phyloP scores from a whole-genome alignment of 2,329 filamentous ascomycete species.

The Xylaria sp. region DNA sequence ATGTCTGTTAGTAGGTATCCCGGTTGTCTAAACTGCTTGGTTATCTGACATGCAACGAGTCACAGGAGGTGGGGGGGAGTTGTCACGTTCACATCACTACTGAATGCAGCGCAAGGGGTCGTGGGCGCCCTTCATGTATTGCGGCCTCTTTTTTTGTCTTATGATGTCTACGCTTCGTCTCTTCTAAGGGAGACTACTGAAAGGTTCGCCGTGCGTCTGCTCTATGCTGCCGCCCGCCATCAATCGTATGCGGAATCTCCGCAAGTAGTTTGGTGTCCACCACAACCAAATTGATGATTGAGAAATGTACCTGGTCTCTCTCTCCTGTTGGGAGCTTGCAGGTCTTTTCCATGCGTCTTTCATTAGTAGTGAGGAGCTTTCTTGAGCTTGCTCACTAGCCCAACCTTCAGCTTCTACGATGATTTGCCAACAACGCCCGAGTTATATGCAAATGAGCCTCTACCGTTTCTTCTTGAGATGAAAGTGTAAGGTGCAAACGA shows the following conservation, averaged over 20 bases:
- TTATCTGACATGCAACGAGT: constrained; percentile 9
- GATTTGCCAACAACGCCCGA: constrained; percentile 46
- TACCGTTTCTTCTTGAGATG: constrained; percentile 35
- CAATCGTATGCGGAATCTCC: constrained; percentile 12
- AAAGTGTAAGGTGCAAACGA: constrained; percentile 27
- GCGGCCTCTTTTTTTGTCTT: constrained; percentile 24
- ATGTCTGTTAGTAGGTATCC: constrained; percentile 16
- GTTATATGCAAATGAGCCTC: constrained; percentile 44
- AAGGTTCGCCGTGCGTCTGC: constrained; percentile 12
- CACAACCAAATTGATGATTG: constrained; percentile 8
- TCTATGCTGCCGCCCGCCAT: constrained; percentile 26
- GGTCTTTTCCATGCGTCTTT: constrained; percentile 29
- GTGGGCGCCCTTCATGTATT: constrained; percentile 22
- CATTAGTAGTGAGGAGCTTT: constrained; percentile 34
- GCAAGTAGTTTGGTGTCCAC: constrained; percentile 5
- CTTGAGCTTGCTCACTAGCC: constrained; percentile 35
- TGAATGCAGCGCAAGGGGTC: constrained; percentile 14
- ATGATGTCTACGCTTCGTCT: constrained; percentile 28
- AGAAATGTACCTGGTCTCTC: constrained; percentile 17
- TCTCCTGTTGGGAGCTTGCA: constrained; percentile 8
- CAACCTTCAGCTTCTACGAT: constrained; percentile 42
- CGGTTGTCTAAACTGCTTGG: background rate
- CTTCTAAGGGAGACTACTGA: constrained; percentile 15
- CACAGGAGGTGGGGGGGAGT: background rate
- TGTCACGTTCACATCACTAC: constrained; percentile 12